phyloP scores from a whole-genome alignment of 805 yeast genomes.

The Lipomyces yamadae region DNA sequence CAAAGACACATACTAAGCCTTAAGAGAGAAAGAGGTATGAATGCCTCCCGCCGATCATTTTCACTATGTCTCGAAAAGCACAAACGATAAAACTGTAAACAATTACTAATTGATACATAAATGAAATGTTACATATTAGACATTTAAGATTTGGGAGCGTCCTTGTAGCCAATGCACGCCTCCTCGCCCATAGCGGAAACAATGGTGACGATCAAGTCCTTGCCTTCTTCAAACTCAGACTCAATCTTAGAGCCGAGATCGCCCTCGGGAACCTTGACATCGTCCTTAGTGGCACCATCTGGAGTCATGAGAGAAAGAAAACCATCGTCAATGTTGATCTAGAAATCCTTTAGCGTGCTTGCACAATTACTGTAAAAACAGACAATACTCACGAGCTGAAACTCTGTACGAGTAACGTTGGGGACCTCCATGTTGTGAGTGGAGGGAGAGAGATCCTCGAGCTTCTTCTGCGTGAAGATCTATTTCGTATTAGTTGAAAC shows the following conservation, averaged over 20 bases:
- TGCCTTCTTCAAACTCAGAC: slow-evolving; percentile 95
- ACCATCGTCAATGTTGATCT: slow-evolving; percentile 97
- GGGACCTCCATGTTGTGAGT: slow-evolving; percentile 99
- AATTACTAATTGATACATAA: slow-evolving; percentile 4
- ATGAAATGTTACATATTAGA: slow-evolving; percentile 4
- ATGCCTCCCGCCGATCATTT: slow-evolving; percentile 12
- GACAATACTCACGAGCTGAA: slow-evolving; percentile 57
- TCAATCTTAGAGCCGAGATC: slow-evolving; percentile 94
- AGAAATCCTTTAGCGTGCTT: not conserved
- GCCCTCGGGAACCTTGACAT: slow-evolving; percentile 97
- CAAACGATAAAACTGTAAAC: slow-evolving; percentile 2
- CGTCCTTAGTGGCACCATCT: slow-evolving; percentile 99
- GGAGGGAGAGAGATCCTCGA: slow-evolving; percentile 99
- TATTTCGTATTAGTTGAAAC: not conserved
- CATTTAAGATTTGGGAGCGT: slow-evolving; percentile 75
- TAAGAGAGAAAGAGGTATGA: slow-evolving; percentile 4
- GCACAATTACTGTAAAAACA: not conserved
- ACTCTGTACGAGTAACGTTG: slow-evolving; percentile 93
- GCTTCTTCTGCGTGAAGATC: slow-evolving; percentile 98
- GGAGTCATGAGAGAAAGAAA: slow-evolving; percentile 93
- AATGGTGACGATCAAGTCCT: slow-evolving; percentile 95
- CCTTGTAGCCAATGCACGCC: slow-evolving; percentile 98
- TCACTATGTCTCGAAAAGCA: not conserved
- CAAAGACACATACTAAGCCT: not conserved
- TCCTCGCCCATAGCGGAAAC: slow-evolving; percentile 99